These are phyloP conservation scores for Guadua angustifolia DNA, from an alignment of 176 grass and related monocot species.

Conservation along the genomic window DNA sequence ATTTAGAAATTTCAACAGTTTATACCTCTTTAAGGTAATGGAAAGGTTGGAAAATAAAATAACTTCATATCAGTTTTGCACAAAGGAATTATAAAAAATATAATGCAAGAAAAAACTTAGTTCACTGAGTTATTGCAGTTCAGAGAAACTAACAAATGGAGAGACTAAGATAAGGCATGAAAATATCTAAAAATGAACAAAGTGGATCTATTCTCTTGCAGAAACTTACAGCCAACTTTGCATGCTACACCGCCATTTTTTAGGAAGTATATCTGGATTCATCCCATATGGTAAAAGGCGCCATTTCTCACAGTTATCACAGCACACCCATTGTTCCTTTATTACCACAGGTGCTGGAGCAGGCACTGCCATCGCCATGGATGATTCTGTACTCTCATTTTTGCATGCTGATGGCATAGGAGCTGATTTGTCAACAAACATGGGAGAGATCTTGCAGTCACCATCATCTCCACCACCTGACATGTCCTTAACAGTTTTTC, in stretches of 20 bases:
- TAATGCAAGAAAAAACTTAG: background rate
- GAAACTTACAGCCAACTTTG: conserved; percentile 81
- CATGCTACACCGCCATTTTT: conserved; percentile 67
- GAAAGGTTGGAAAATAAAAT: conserved; percentile 15
- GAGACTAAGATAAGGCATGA: conserved; percentile 2
- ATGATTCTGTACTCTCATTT: conserved; percentile 31
- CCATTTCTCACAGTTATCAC: conserved; percentile 78
- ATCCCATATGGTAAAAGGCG: conserved; percentile 75
- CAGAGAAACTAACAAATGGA: background rate
- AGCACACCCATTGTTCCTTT: conserved; percentile 72
- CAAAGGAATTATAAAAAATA: conserved; percentile 19
- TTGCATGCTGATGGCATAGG: conserved; percentile 42
- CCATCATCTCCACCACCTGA: conserved; percentile 42
- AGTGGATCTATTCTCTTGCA: conserved; percentile 31
- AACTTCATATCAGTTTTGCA: background rate
- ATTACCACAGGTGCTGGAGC: conserved; percentile 52
- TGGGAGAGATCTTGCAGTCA: conserved; percentile 25
- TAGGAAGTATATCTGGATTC: conserved; percentile 61
- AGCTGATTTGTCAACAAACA: conserved; percentile 39
- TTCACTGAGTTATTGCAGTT: conserved; percentile 33
- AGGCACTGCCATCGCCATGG: conserved; percentile 7
- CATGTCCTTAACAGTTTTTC: conserved; percentile 44
- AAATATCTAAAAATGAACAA: conserved; percentile 17
- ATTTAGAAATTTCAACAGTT: background rate
- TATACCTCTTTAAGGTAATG: background rate